Evolutionary conservation across 805 yeast genomes (phyloP).

Genomic region (Candida boleticola): DNA sequence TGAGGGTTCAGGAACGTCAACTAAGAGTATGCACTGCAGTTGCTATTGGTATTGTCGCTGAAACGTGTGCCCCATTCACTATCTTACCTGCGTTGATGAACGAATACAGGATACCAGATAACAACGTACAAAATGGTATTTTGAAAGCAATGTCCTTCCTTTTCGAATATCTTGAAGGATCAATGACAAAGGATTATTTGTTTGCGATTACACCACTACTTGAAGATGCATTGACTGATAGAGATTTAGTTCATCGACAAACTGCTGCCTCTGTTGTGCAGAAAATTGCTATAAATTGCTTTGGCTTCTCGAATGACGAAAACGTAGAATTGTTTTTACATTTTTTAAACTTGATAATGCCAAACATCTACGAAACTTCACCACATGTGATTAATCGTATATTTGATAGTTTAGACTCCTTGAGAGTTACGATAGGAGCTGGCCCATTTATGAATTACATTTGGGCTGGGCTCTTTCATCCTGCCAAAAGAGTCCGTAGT

Average conservation of each 20-base stretch:
- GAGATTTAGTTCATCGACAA: conserved; percentile 92
- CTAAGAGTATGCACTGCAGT: conserved; percentile 95
- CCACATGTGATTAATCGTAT: conserved; percentile 91
- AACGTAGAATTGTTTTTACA: conserved; percentile 65
- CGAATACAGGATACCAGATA: conserved; percentile 89
- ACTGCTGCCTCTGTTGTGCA: conserved; percentile 87
- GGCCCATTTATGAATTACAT: conserved; percentile 74
- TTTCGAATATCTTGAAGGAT: conserved; percentile 85
- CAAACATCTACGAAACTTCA: conserved; percentile 90
- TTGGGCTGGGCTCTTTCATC: conserved; percentile 90
- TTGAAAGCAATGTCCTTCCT: conserved; percentile 85
- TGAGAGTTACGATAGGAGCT: conserved; percentile 70
- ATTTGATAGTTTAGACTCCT: conserved; percentile 72
- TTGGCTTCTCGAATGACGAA: conserved; percentile 74
- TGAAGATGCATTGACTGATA: conserved; percentile 86
- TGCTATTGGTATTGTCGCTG: conserved; percentile 96
- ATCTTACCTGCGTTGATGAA: conserved; percentile 94
- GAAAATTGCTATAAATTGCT: conserved; percentile 76
- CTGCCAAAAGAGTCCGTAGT: conserved; percentile 80
- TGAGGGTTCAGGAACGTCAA: conserved; percentile 93
- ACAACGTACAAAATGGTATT: conserved; percentile 93
- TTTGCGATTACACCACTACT: conserved; percentile 75
- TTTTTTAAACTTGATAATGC: conserved; percentile 74
- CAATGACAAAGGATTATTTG: conserved; percentile 74
- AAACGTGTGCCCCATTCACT: conserved; percentile 87